A percentile compares a stretch with the other conserved stretches of the same genome.
phyloP scores from a whole-genome alignment of 2,329 filamentous ascomycete species.

The Acarospora socialis region DNA sequence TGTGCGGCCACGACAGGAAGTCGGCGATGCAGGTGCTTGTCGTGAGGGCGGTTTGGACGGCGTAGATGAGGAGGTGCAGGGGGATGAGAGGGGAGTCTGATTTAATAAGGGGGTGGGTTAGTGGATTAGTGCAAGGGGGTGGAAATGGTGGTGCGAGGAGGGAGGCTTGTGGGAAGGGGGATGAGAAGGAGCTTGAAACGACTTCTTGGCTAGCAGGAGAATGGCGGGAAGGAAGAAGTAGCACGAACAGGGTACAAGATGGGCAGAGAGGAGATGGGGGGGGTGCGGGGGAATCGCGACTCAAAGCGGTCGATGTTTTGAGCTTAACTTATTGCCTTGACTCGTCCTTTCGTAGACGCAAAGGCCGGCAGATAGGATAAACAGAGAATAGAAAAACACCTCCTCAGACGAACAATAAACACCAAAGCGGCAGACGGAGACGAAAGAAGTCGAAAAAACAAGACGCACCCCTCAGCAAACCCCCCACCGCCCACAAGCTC shows the following conservation, averaged over 20 bases:
- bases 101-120: neutral
- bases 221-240: no score
- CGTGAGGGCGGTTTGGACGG: constrained; percentile 45
- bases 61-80: constrained; percentile 45
- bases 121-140: neutral
- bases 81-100: constrained; percentile 43
- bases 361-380: no score
- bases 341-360: no score
- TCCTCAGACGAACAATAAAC: no score
- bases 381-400: no score
- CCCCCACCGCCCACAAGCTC: constrained; percentile 45
- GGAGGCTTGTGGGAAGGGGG: neutral
- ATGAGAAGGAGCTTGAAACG: no score
- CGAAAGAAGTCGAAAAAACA: neutral
- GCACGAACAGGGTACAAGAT: no score
- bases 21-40: constrained; percentile 50
- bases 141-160: neutral
- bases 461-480: constrained; percentile 34
- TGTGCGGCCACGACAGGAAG: constrained; percentile 40
- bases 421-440: neutral
- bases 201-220: no score
- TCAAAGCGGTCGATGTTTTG: no score
- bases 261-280: no score
- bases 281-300: no score
- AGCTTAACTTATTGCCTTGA: no score